These are phyloP conservation scores for Moesziomyces globuligerus DNA, from an alignment of 1,284 basidiomycete genomes.

Conservation along the genomic window DNA sequence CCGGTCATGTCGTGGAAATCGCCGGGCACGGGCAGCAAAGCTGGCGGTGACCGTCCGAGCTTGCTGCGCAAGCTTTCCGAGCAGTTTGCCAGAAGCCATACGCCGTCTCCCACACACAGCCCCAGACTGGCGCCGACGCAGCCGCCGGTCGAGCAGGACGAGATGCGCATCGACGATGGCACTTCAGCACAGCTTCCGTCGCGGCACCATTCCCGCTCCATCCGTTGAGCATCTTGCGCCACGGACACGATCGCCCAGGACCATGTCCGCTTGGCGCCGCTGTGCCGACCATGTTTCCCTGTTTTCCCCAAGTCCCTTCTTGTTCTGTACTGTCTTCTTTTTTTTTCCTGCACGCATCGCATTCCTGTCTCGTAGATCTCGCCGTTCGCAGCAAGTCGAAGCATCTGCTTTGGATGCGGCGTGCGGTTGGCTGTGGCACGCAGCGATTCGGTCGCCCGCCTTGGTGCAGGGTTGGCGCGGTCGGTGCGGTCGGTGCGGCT, in stretches of 20 bases:
- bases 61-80: slow-evolving; percentile 38
- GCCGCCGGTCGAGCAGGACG: slow-evolving; percentile 8
- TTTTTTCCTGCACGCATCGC: background rate
- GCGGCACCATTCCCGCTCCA: slow-evolving; percentile 12
- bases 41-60: slow-evolving; percentile 10
- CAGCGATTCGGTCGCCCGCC: too few relatives aligned
- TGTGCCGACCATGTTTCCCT: too few relatives aligned
- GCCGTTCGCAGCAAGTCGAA: too few relatives aligned
- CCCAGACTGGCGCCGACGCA: slow-evolving; percentile 15
- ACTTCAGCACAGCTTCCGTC: too few relatives aligned
- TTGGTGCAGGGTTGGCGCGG: too few relatives aligned
- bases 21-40: background rate
- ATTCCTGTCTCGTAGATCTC: background rate
- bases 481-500: too few relatives aligned
- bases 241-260: too few relatives aligned
- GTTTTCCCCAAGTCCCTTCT: too few relatives aligned
- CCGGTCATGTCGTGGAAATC: background rate
- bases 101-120: slow-evolving; percentile 25
- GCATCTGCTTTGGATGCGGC: too few relatives aligned
- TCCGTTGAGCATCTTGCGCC: slow-evolving; percentile 5
- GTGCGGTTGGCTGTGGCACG: too few relatives aligned
- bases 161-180: slow-evolving; percentile 9
- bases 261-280: too few relatives aligned
- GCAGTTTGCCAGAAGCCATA: slow-evolving; percentile 26
- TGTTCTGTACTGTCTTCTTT: background rate